These are phyloP conservation scores for Eucommia ulmoides DNA, from an alignment of 257 asterid genomes.

Conservation along the genomic window DNA sequence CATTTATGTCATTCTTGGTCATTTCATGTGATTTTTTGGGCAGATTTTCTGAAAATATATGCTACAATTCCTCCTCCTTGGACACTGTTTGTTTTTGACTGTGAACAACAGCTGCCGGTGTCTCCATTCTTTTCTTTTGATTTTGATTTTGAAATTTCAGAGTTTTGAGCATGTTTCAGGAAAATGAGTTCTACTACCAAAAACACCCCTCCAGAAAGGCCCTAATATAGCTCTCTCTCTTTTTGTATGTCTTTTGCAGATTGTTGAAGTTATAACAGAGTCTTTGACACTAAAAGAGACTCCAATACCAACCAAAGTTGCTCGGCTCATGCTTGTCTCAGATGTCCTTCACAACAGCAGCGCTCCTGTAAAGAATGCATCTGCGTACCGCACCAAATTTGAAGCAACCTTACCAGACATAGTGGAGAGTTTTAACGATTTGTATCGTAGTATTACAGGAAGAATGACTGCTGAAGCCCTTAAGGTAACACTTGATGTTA, in stretches of 20 bases:
- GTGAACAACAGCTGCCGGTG: no score
- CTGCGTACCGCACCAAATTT: conserved; percentile 90
- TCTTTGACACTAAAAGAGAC: conserved; percentile 95
- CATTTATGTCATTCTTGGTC: no score
- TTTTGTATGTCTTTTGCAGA: no score
- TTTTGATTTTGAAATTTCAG: no score
- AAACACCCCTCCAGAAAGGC: no score
- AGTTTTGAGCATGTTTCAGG: no score
- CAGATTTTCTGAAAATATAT: neutral
- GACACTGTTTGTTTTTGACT: no score
- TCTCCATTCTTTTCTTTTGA: no score
- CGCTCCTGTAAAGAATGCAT: conserved; percentile 91
- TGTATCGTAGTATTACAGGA: conserved; percentile 86
- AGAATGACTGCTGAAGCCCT: conserved; percentile 95
- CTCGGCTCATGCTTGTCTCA: conserved; percentile 96
- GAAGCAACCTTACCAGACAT: conserved; percentile 83
- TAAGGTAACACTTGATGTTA: conserved; percentile 62
- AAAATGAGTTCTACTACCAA: no score
- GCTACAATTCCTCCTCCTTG: neutral
- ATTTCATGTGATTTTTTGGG: no score
- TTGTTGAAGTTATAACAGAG: conserved; percentile 94
- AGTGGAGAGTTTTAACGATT: conserved; percentile 91
- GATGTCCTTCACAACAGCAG: conserved; percentile 97
- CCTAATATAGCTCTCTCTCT: neutral
- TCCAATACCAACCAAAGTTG: conserved; percentile 94